A percentile compares a stretch with the other conserved stretches of the same genome.
Evolutionary conservation across 345 rosid species (phyloP).

Genomic region (Eutrema japonicum): DNA sequence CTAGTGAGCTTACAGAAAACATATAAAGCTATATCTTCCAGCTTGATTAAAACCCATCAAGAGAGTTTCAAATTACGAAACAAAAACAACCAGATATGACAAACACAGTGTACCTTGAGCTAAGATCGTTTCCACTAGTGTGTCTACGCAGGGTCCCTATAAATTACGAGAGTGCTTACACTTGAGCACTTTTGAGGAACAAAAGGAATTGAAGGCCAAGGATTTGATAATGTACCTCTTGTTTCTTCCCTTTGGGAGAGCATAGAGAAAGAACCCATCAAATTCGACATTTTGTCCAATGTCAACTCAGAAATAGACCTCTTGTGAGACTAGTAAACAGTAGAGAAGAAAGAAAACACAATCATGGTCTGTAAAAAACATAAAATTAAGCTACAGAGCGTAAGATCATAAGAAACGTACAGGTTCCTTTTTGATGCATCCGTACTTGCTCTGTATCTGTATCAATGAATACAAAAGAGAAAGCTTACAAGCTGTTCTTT

Average conservation of each 20-base stretch:
- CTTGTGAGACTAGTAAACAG: constrained; percentile 59
- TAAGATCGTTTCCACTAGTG: constrained; percentile 59
- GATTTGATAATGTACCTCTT: constrained; percentile 50
- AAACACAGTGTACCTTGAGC: constrained; percentile 58
- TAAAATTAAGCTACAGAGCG: constrained; percentile 2
- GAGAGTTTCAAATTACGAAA: neutral
- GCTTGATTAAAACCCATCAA: neutral
- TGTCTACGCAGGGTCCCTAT: constrained; percentile 61
- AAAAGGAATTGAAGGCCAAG: neutral
- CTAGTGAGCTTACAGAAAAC: constrained; percentile 16
- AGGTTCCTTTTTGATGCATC: constrained; percentile 63
- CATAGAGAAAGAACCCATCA: constrained; percentile 68
- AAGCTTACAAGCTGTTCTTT: constrained; percentile 17
- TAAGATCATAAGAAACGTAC: constrained; percentile 53
- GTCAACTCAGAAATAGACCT: constrained; percentile 81
- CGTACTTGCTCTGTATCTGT: constrained; percentile 95
- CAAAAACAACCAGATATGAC: constrained; percentile 1
- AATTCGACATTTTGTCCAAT: constrained; percentile 72
- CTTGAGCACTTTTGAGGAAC: neutral
- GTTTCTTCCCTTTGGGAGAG: constrained; percentile 59
- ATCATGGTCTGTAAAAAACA: constrained; percentile 11
- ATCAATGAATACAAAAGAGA: neutral
- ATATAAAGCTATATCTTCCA: neutral
- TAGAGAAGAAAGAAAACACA: constrained; percentile 25
- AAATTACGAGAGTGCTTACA: neutral